Base-by-base conservation (phyloP, 257 asterid genomes). In the Solanum commersonii region DNA sequence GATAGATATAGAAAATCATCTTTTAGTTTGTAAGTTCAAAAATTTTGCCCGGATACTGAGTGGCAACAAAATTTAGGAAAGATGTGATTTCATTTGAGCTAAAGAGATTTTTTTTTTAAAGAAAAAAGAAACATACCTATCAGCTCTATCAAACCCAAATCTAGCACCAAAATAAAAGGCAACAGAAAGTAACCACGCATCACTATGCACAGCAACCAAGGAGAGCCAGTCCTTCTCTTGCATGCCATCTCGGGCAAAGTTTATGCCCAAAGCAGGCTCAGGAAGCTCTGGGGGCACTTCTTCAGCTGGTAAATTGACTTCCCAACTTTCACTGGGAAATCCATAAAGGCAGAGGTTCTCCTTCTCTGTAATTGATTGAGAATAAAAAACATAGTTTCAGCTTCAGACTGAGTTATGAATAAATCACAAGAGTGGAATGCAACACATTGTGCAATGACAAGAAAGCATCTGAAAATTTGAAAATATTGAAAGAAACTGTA, bases 191-290 rank as follows among this genome's bases (percentile, higher is more conserved):
- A 82, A 82, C 86, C 86, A 82, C 1, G 86, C 70, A 49, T 82
- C 86, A 82, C 86, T 82, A 49, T 82, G 86, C 70, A 82, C 86
- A 18, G 86, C 86, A 5, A 82, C 86, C 86, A 82, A 82, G 44
- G 86, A 82, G 44, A 82, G 86, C 86, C 86, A 82, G 86, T 82
- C 86, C 4, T 82, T 82, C 44, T 82, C 86, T 82, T 82, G 86
- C 86, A 82, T 82, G 70, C 86, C 86, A 82, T 82, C 86, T 31
- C 86, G 86, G 86, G 86, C 86, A 11, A 82, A 82, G 86, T 82
- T 82, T 31, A 82, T 82, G 10, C 86, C 86, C 31, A 82, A 33
- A 82, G 86, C 86, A 82, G 86, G 86, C 71, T 82, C 86, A 52
- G 86, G 86, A 49, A 82, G 86, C 44, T 82, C 86, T 20, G 86